phyloP scores from a whole-genome alignment of 2,329 filamentous ascomycete genomes.

The Ambrosiella beaveri region DNA sequence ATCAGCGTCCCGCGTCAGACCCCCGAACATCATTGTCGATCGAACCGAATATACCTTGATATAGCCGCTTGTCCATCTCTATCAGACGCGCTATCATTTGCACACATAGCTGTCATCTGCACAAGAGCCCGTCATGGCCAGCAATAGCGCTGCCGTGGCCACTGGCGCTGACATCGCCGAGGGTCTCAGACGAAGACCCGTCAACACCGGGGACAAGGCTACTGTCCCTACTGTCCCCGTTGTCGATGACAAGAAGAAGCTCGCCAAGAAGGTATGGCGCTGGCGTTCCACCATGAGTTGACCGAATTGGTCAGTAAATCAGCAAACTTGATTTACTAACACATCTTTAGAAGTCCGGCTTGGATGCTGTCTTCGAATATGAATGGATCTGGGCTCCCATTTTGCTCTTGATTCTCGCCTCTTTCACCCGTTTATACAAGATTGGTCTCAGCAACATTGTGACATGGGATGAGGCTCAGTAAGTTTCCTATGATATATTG shows the following conservation, averaged over 20 bases:
- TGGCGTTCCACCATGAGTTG: no score
- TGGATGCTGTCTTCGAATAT: constrained; percentile 46
- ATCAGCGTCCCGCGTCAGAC: neutral
- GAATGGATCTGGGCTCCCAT: constrained; percentile 44
- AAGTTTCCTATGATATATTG: constrained; percentile 19
- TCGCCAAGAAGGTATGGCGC: constrained; percentile 33
- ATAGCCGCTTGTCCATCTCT: neutral
- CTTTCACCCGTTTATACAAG: constrained; percentile 53
- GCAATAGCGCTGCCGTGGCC: constrained; percentile 36
- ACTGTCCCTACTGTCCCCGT: constrained; percentile 17
- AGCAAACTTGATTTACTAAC: constrained; percentile 16
- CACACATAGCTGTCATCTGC: neutral
- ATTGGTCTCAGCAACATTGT: constrained; percentile 51
- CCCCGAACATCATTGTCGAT: constrained; percentile 1
- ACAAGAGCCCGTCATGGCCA: constrained; percentile 28
- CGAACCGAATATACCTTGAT: neutral
- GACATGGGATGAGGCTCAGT: constrained; percentile 52
- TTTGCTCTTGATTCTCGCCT: constrained; percentile 42
- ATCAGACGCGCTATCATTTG: constrained; percentile 6
- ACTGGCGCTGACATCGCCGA: constrained; percentile 43
- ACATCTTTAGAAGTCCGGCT: constrained; percentile 31
- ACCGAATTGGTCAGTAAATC: neutral
- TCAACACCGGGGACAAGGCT: constrained; percentile 15
- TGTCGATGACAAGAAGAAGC: constrained; percentile 42
- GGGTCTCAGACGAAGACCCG: constrained; percentile 38